Evolutionary conservation across 306 rosid genomes (phyloP).

Genomic region (Cucurbita argyrosperma): DNA sequence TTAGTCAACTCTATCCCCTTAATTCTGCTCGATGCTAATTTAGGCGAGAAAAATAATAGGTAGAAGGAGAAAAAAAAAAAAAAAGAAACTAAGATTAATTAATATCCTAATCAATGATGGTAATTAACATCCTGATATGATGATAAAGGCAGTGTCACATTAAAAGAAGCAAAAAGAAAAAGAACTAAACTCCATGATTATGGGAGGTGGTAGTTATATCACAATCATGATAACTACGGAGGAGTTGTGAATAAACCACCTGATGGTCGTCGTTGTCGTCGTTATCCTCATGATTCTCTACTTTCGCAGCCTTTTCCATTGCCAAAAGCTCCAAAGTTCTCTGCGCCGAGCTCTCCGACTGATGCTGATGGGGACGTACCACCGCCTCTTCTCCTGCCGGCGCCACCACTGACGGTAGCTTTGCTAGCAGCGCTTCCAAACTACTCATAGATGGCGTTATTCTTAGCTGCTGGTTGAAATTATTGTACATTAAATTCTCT

Average conservation of each 20-base stretch:
- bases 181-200: not conserved
- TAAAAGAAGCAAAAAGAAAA: not conserved
- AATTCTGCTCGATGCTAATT: too few relatives aligned
- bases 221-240: constrained; percentile 12
- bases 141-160: not conserved
- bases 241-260: constrained; percentile 15
- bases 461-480: constrained; percentile 25
- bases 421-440: constrained; percentile 56
- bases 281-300: constrained; percentile 25
- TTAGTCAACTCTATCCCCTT: too few relatives aligned
- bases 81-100: not conserved
- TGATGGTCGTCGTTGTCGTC: constrained; percentile 26
- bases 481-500: constrained; percentile 16
- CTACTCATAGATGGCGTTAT: constrained; percentile 68
- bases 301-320: constrained; percentile 42
- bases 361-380: constrained; percentile 3
- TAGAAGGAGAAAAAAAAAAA: too few relatives aligned
- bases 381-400: not conserved
- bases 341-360: constrained; percentile 8
- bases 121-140: not conserved
- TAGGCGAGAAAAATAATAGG: too few relatives aligned
- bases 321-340: constrained; percentile 35
- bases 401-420: constrained; percentile 56
- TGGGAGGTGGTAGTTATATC: constrained; percentile 28
- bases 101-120: not conserved